These are phyloP conservation scores for Dioscorea alata DNA, from an alignment of 106 monocot genomes.

Conservation along the genomic window DNA sequence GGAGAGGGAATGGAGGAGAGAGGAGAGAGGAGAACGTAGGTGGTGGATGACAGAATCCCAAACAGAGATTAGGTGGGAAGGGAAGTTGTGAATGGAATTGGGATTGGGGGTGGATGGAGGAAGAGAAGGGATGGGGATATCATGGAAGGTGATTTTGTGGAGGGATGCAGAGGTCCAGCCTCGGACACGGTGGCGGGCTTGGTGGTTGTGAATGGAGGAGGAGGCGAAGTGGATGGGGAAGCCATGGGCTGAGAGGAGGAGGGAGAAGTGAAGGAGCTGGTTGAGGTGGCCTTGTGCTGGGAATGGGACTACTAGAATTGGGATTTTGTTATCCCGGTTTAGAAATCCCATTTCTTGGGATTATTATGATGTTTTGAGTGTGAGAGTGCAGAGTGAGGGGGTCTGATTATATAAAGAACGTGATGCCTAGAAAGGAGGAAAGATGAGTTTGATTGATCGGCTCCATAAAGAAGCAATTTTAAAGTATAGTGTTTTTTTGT, in stretches of 20 bases:
- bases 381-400: no score
- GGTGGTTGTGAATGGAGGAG: constrained; percentile 51
- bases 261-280: constrained; percentile 59
- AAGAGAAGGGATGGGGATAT: constrained; percentile 26
- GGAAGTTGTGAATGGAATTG: constrained; percentile 20
- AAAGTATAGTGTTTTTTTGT: no score
- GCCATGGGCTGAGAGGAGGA: constrained; percentile 12
- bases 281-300: constrained; percentile 67
- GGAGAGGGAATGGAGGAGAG: constrained; percentile 32
- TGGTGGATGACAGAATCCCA: constrained; percentile 21
- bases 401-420: no score
- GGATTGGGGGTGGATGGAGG: constrained; percentile 24
- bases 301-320: constrained; percentile 33
- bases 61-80: constrained; percentile 38
- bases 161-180: constrained; percentile 8
- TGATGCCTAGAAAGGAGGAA: no score
- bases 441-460: no score
- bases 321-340: no score
- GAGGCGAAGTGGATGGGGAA: constrained; percentile 39
- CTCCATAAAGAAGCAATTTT: no score
- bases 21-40: constrained; percentile 17
- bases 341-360: no score
- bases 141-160: constrained; percentile 31
- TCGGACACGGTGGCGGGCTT: constrained; percentile 24
- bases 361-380: no score